These are phyloP conservation scores for Cladosporium cucumerinum DNA, from an alignment of 2,329 filamentous ascomycete genomes.

Conservation along the genomic window DNA sequence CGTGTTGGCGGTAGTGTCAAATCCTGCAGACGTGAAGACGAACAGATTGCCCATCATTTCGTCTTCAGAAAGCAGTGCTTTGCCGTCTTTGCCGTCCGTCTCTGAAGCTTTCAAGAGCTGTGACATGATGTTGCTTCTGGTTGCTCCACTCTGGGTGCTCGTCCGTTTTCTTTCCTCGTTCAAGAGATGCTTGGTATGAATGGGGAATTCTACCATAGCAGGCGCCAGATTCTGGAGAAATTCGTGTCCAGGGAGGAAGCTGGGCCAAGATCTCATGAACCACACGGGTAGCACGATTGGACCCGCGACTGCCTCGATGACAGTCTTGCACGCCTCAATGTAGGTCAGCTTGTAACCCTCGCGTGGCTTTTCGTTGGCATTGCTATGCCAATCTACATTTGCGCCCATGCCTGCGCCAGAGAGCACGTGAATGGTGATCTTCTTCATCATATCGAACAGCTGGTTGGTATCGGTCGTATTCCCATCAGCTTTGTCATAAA, in stretches of 20 bases:
- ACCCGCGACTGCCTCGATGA: constrained; percentile 26
- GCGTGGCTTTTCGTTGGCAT: constrained; percentile 24
- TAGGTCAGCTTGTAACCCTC: constrained; percentile 33
- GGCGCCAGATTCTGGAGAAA: constrained; percentile 20
- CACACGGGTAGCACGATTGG: constrained; percentile 28
- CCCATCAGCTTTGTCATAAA: constrained; percentile 17
- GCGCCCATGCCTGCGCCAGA: constrained; percentile 33
- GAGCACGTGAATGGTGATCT: constrained; percentile 35
- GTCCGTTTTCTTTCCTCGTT: constrained; percentile 25
- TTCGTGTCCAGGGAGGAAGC: constrained; percentile 22
- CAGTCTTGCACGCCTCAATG: constrained; percentile 27
- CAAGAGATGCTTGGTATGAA: constrained; percentile 24
- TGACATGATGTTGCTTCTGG: constrained; percentile 30
- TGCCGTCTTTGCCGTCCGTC: constrained; percentile 19
- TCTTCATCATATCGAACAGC: constrained; percentile 35
- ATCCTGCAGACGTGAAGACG: constrained; percentile 45
- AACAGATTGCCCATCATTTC: constrained; percentile 47
- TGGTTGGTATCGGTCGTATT: constrained; percentile 22
- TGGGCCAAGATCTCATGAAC: constrained; percentile 27
- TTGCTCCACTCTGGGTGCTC: constrained; percentile 14
- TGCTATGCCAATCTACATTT: constrained; percentile 26
- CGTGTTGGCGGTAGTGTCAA: constrained; percentile 51
- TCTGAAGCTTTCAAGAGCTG: constrained; percentile 28
- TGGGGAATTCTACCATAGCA: constrained; percentile 29
- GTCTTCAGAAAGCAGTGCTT: constrained; percentile 34